Conservation (phyloP, 768 basidiomycete genomes). For the Atractiella rhizophila region DNA sequence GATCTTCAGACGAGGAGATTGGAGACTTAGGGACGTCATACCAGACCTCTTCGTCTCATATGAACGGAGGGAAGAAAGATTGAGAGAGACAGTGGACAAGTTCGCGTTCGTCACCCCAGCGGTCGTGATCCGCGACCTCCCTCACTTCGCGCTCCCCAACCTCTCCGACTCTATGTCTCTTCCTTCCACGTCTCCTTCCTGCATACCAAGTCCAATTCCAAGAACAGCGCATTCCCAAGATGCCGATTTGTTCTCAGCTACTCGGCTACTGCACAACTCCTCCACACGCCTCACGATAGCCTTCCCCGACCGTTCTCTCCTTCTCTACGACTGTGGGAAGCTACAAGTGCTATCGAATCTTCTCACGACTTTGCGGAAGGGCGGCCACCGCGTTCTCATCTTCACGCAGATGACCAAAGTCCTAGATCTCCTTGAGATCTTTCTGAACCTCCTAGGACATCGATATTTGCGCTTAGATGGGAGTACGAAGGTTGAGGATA, state of each 20-base stretch:
- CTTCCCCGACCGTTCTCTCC: slow-evolving; percentile 63
- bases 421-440: slow-evolving; percentile 77
- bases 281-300: slow-evolving; percentile 72
- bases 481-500: slow-evolving; percentile 79
- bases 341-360: slow-evolving; percentile 58
- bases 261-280: slow-evolving; percentile 49
- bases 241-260: slow-evolving; percentile 33
- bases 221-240: slow-evolving; percentile 17
- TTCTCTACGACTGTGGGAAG: slow-evolving; percentile 93
- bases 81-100: slow-evolving; percentile 32
- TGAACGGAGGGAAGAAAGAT: slow-evolving; percentile 31
- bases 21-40: too few species aligned
- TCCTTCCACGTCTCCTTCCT: too few species aligned
- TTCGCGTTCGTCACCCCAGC: slow-evolving; percentile 63
- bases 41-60: slow-evolving; percentile 40
- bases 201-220: too few species aligned
- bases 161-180: too few species aligned
- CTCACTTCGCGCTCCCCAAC: slow-evolving; percentile 35
- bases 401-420: slow-evolving; percentile 95
- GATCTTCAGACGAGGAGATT: too few species aligned
- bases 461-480: slow-evolving; percentile 85
- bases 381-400: slow-evolving; percentile 69
- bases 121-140: slow-evolving; percentile 49
- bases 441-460: slow-evolving; percentile 75
- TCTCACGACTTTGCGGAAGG: slow-evolving; percentile 56